Conservation (phyloP, 176 grass and related monocot species). For the Elaeis guineensis region DNA sequence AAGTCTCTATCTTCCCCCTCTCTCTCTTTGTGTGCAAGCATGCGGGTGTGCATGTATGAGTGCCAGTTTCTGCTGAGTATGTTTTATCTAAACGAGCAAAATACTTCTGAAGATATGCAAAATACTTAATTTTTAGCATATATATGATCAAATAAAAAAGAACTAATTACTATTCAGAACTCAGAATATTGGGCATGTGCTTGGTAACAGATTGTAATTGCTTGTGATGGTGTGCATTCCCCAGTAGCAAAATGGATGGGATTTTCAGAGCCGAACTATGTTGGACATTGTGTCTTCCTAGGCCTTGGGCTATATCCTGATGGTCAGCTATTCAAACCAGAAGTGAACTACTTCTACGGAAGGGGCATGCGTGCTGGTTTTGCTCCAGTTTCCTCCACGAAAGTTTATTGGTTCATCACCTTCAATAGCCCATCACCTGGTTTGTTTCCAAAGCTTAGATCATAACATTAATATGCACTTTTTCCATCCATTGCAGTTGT, state of each 20-base stretch:
- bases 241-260: slow-evolving; percentile 89
- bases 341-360: slow-evolving; percentile 91
- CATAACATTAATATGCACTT: too few relatives aligned
- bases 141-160: too few relatives aligned
- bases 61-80: too few relatives aligned
- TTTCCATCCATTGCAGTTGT: too few relatives aligned
- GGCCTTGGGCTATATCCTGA: slow-evolving; percentile 64
- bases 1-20: too few relatives aligned
- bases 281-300: slow-evolving; percentile 74
- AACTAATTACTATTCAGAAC: too few relatives aligned
- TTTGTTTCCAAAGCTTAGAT: not conserved
- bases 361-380: slow-evolving; percentile 79
- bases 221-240: slow-evolving; percentile 77
- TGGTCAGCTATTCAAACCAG: slow-evolving; percentile 58
- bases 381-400: slow-evolving; percentile 66
- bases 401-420: slow-evolving; percentile 95
- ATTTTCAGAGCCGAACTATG: slow-evolving; percentile 71
- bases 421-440: slow-evolving; percentile 67
- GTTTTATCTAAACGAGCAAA: too few relatives aligned
- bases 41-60: too few relatives aligned
- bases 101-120: too few relatives aligned
- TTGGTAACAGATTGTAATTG: slow-evolving; percentile 54
- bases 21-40: too few relatives aligned
- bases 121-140: too few relatives aligned
- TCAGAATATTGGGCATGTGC: not conserved